Conservation (phyloP, 2,329 filamentous ascomycete genomes). For the Diaporthe capsici region DNA sequence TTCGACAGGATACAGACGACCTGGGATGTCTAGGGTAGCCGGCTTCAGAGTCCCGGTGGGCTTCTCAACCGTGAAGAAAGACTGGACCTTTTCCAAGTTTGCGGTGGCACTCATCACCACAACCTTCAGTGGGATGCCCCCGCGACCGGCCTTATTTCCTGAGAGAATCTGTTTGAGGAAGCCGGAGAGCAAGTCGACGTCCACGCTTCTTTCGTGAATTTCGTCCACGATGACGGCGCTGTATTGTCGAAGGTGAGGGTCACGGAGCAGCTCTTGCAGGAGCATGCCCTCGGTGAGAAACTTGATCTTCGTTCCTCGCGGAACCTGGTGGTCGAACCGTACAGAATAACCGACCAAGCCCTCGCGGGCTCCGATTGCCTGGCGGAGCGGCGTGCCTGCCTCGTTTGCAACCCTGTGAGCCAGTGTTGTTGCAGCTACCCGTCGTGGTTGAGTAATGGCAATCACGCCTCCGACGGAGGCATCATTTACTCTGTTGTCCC, state of each 20-base stretch:
- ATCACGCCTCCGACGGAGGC: constrained; percentile 81
- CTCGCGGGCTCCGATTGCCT: constrained; percentile 49
- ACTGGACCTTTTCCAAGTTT: constrained; percentile 82
- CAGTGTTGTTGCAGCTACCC: constrained; percentile 93
- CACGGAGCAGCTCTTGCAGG: constrained; percentile 90
- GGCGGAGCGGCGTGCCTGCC: constrained; percentile 66
- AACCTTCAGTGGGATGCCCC: constrained; percentile 84
- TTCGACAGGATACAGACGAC: constrained; percentile 88
- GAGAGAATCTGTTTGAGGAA: constrained; percentile 86
- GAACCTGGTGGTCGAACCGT: constrained; percentile 89
- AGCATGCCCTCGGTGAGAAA: constrained; percentile 98
- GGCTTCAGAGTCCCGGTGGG: constrained; percentile 40
- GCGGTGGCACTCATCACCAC: constrained; percentile 98
- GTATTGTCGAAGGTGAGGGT: constrained; percentile 86
- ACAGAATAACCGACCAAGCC: constrained; percentile 91
- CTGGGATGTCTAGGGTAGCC: constrained; percentile 76
- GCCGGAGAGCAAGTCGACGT: constrained; percentile 91
- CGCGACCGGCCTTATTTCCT: constrained; percentile 73
- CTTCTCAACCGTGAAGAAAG: constrained; percentile 73
- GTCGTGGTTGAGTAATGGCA: constrained; percentile 92
- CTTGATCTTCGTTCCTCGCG: constrained; percentile 88
- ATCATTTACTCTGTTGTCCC: constrained; percentile 53
- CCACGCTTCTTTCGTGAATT: constrained; percentile 95
- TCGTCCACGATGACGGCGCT: constrained; percentile 95
- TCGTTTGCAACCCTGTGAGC: constrained; percentile 91